These are phyloP conservation scores for Fusarium sp. DNA, from an alignment of 2,329 filamentous ascomycete genomes.

Conservation along the genomic window DNA sequence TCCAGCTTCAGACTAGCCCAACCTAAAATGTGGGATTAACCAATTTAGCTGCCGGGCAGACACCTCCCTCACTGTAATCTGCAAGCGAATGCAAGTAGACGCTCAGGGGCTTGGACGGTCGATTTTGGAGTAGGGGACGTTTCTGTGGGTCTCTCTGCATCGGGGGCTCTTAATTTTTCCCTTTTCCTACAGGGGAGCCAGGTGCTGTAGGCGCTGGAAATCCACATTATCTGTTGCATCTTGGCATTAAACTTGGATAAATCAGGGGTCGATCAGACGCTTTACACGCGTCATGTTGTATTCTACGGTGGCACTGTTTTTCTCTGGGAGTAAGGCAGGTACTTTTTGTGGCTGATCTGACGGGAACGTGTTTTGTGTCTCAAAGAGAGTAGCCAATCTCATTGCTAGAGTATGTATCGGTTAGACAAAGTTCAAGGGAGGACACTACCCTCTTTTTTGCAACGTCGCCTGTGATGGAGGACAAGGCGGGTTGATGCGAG, in stretches of 20 bases:
- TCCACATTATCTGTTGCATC: neutral
- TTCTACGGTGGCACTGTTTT: neutral
- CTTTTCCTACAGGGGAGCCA: neutral
- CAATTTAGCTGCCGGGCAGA: constrained; percentile 33
- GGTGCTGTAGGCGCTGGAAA: neutral
- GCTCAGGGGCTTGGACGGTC: constrained; percentile 21
- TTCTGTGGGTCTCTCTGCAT: constrained; percentile 13
- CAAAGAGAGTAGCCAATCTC: constrained; percentile 4
- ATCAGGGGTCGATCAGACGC: constrained; percentile 23
- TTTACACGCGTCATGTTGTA: constrained; percentile 20
- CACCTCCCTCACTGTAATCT: neutral
- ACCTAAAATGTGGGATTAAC: constrained; percentile 33
- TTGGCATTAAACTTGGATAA: constrained; percentile 7
- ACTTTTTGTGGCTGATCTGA: neutral
- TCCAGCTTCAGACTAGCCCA: constrained; percentile 17
- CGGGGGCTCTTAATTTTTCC: neutral
- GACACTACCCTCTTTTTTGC: constrained; percentile 13
- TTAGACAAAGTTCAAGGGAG: constrained; percentile 22
- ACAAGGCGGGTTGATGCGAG: neutral
- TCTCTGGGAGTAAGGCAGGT: neutral
- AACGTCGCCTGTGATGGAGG: neutral
- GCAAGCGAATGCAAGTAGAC: neutral
- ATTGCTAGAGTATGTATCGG: constrained; percentile 5
- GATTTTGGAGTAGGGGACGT: constrained; percentile 26
- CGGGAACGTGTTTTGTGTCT: constrained; percentile 4